Percentiles rank a stretch among this genome's conserved stretches.
phyloP scores from a whole-genome alignment of 768 basidiomycete genomes.

The Exidia glandulosa region DNA sequence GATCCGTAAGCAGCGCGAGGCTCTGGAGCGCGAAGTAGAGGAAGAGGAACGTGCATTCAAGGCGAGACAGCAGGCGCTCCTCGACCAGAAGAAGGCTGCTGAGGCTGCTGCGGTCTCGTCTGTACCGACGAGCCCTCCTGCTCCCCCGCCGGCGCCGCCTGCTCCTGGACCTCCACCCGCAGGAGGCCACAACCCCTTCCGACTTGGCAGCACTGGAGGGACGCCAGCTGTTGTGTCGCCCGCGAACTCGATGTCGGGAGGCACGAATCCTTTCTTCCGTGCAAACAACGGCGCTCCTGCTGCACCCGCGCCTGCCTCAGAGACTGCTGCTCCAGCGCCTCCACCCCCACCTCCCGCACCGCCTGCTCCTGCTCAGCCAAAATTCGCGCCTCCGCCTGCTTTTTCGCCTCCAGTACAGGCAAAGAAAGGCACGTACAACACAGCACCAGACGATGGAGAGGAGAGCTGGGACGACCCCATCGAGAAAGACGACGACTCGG shows the following conservation, averaged over 20 bases:
- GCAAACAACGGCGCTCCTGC: conserved; percentile 27
- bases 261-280: conserved; percentile 71
- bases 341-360: conserved; percentile 15
- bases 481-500: conserved; percentile 52
- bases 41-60: conserved; percentile 34
- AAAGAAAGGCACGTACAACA: conserved; percentile 47
- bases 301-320: conserved; percentile 11
- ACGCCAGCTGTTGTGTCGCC: conserved; percentile 24
- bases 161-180: conserved; percentile 13
- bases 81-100: conserved; percentile 7
- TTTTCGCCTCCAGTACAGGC: conserved; percentile 46
- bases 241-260: conserved; percentile 27
- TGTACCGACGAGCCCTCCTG: conserved; percentile 12
- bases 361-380: conserved; percentile 26
- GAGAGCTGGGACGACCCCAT: conserved; percentile 82
- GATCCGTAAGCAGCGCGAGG: conserved; percentile 61
- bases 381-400: conserved; percentile 11
- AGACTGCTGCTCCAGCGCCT: conserved; percentile 1
- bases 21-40: conserved; percentile 48
- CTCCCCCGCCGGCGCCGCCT: conserved; percentile 7
- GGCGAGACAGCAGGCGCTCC: conserved; percentile 5
- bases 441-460: conserved; percentile 46
- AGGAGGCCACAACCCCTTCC: conserved; percentile 58
- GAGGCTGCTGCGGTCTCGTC: conserved; percentile 13
- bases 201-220: conserved; percentile 40